A percentile compares a stretch with the other conserved stretches of the same genome.
phyloP scores from a whole-genome alignment of 2,329 filamentous ascomycete species.

The Penicillium sp. region DNA sequence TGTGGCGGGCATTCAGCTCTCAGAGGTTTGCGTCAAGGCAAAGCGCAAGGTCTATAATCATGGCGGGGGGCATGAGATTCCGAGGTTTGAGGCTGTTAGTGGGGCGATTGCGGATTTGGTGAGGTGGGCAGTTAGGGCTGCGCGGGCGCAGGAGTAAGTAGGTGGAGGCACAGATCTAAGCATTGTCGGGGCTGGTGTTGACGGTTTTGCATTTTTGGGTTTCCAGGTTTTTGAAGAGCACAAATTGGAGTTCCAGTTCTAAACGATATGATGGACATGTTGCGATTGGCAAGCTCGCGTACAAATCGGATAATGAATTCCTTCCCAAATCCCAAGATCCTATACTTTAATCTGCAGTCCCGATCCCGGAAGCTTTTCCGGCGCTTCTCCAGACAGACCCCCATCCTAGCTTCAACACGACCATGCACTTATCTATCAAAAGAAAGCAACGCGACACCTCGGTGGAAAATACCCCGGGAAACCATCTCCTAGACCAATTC shows the following conservation, averaged over 20 bases:
- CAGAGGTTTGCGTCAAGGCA: slow-evolving; percentile 38
- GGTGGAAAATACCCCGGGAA: background rate
- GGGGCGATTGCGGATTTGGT: slow-evolving; percentile 38
- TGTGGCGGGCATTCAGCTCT: slow-evolving; percentile 43
- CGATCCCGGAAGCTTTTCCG: background rate
- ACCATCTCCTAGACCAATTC: background rate
- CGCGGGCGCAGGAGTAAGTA: background rate
- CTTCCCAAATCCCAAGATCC: background rate
- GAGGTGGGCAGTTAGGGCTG: slow-evolving; percentile 33
- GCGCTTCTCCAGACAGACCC: background rate
- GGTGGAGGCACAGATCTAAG: background rate
- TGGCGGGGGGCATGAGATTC: slow-evolving; percentile 51
- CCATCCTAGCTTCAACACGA: background rate
- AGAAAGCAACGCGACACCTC: background rate
- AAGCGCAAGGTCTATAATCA: slow-evolving; percentile 44
- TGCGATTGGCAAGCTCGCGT: background rate
- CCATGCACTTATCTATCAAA: background rate
- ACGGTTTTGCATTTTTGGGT: background rate
- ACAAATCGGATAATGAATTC: slow-evolving; percentile 1
- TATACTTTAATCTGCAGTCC: background rate
- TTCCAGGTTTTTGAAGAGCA: background rate
- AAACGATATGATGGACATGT: background rate
- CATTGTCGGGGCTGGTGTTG: background rate
- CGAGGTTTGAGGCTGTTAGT: slow-evolving; percentile 38
- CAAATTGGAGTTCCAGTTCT: background rate